phyloP scores from a whole-genome alignment of 2,329 filamentous ascomycete species.

The Xylariales sp. region DNA sequence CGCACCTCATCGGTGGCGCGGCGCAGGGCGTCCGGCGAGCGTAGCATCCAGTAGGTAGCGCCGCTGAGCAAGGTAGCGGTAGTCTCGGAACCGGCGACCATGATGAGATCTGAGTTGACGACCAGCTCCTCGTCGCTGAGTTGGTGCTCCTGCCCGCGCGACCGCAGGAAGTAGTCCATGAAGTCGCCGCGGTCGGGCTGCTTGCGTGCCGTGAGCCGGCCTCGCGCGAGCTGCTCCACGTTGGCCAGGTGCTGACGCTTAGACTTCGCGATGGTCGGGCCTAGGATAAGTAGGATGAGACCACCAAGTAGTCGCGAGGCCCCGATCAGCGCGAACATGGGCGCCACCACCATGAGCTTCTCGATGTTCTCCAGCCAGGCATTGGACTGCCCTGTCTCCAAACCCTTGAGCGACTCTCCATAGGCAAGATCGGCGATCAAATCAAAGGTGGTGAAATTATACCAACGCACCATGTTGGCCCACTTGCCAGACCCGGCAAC shows the following conservation, averaged over 20 bases:
- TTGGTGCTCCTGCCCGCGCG: constrained; percentile 21
- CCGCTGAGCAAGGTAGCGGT: constrained; percentile 12
- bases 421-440: constrained; percentile 12
- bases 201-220: constrained; percentile 18
- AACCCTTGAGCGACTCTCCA: constrained; percentile 10
- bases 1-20: constrained; percentile 18
- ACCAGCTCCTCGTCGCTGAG: constrained; percentile 25
- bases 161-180: constrained; percentile 16
- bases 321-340: constrained; percentile 15
- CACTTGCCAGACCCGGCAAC: constrained; percentile 12
- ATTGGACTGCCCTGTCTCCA: constrained; percentile 27
- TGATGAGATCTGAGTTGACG: constrained; percentile 22
- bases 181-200: constrained; percentile 17
- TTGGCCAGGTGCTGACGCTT: constrained; percentile 19
- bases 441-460: constrained; percentile 10
- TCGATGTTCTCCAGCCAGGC: constrained; percentile 21
- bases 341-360: constrained; percentile 16
- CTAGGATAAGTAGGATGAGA: constrained; percentile 13
- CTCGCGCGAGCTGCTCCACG: constrained; percentile 15
- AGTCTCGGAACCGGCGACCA: constrained; percentile 8
- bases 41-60: constrained; percentile 20
- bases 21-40: constrained; percentile 15
- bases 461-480: constrained; percentile 12
- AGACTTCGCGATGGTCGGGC: constrained; percentile 20
- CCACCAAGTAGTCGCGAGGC: constrained; percentile 11